phyloP scores from a whole-genome alignment of 1,284 basidiomycete species.

The Apiotrichum porosum region DNA sequence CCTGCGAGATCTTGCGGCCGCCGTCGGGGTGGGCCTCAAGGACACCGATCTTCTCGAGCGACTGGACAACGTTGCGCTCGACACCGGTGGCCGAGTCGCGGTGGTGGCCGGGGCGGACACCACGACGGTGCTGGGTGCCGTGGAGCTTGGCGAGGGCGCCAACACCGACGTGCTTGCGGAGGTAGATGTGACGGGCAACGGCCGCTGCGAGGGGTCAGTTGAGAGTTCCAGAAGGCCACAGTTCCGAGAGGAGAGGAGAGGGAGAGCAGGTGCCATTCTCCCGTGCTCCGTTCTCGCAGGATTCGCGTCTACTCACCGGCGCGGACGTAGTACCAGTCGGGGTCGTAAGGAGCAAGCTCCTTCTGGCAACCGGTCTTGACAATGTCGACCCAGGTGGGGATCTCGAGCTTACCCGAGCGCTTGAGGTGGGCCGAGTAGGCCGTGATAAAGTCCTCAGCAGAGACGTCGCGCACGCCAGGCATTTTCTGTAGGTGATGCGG shows the following conservation, averaged over 20 bases:
- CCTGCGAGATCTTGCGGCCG: slow-evolving; percentile 92
- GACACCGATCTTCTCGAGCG: slow-evolving; percentile 97
- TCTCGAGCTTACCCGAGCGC: slow-evolving; percentile 75
- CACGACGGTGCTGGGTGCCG: slow-evolving; percentile 91
- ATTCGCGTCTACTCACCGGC: slow-evolving; percentile 64
- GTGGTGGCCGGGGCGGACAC: slow-evolving; percentile 94
- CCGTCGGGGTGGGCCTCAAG: slow-evolving; percentile 91
- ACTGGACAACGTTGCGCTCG: slow-evolving; percentile 89
- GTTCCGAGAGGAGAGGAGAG: no score
- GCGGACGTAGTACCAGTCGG: slow-evolving; percentile 99
- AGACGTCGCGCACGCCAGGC: slow-evolving; percentile 89
- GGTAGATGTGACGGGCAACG: slow-evolving; percentile 98
- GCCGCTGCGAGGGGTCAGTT: slow-evolving; percentile 60
- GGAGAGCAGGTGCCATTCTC: no score
- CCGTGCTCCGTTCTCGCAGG: no score
- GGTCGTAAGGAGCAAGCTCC: slow-evolving; percentile 98
- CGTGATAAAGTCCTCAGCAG: slow-evolving; percentile 68
- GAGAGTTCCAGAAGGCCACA: no score
- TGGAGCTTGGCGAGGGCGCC: slow-evolving; percentile 92
- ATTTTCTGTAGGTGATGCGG: slow-evolving; percentile 53
- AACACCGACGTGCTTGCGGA: slow-evolving; percentile 97
- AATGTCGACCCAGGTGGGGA: slow-evolving; percentile 97
- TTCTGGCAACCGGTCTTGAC: slow-evolving; percentile 98
- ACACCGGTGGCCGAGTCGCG: slow-evolving; percentile 78
- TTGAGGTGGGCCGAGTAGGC: slow-evolving; percentile 74